phyloP scores from a whole-genome alignment of 495 filamentous ascomycete species.

The Penicillium cataractarum region DNA sequence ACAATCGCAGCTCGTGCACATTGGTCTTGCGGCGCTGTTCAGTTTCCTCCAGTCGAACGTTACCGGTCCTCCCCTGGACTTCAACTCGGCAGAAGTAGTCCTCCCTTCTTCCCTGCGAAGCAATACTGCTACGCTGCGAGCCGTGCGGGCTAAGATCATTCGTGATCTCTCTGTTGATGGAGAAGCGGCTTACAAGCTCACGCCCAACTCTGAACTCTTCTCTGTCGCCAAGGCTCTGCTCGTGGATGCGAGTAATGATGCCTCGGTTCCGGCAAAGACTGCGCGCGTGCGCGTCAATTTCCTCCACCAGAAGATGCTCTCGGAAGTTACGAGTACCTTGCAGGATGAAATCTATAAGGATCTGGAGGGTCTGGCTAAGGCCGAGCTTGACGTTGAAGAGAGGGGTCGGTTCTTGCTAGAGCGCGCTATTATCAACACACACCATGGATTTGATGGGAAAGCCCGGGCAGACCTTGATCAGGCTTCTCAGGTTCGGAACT shows the following conservation, averaged over 20 bases:
- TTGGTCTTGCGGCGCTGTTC: constrained; percentile 74
- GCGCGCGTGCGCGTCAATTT: constrained; percentile 72
- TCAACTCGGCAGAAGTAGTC: constrained; percentile 54
- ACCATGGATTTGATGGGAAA: constrained; percentile 79
- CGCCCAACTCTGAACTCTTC: constrained; percentile 80
- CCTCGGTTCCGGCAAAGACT: constrained; percentile 40
- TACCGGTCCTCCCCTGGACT: constrained; percentile 79
- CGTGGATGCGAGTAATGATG: constrained; percentile 37
- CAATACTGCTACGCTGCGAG: constrained; percentile 29
- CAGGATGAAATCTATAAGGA: constrained; percentile 61
- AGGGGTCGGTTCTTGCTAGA: constrained; percentile 74
- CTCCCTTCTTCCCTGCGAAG: constrained; percentile 51
- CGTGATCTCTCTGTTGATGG: constrained; percentile 77
- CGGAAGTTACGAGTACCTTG: constrained; percentile 70
- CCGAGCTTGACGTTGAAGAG: constrained; percentile 46
- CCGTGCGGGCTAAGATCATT: constrained; percentile 58
- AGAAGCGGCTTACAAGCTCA: constrained; percentile 81
- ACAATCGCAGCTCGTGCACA: constrained; percentile 51
- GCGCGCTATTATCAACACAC: constrained; percentile 78
- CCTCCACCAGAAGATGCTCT: constrained; percentile 85
- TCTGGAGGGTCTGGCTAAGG: constrained; percentile 44
- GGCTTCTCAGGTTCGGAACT: constrained; percentile 64
- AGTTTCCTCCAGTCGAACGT: constrained; percentile 92
- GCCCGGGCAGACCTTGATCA: constrained; percentile 70
- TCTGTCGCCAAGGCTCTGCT: constrained; percentile 66